Percentiles rank a stretch among this genome's conserved stretches.
phyloP scores from a whole-genome alignment of 805 yeast genomes.

The Zygotorulaspora chibaensis region DNA sequence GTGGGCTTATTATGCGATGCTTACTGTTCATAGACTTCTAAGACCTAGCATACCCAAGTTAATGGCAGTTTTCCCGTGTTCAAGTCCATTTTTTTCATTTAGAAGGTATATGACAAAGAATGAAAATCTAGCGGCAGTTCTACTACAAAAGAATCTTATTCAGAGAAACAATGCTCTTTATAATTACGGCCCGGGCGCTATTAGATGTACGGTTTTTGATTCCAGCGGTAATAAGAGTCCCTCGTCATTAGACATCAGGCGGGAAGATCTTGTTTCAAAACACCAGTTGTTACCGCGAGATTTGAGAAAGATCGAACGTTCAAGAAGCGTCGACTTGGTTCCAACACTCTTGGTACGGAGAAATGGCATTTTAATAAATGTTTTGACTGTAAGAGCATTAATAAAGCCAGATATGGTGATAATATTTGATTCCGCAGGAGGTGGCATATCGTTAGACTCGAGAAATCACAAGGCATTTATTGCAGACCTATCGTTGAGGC shows the following conservation, averaged over 20 bases:
- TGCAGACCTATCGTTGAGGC: conserved; percentile 21
- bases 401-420: conserved; percentile 69
- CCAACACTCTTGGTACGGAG: conserved; percentile 78
- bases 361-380: conserved; percentile 67
- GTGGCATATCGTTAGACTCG: conserved; percentile 26
- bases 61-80: background rate
- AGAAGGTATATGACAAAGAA: background rate
- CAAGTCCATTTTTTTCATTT: background rate
- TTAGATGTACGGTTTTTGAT: conserved; percentile 82
- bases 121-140: conserved; percentile 26
- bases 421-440: conserved; percentile 55
- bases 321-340: conserved; percentile 53
- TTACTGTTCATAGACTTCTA: no score
- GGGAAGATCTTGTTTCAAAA: conserved; percentile 63
- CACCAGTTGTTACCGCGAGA: conserved; percentile 87
- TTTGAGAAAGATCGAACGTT: conserved; percentile 79
- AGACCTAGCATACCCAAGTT: no score
- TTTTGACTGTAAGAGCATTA: conserved; percentile 76
- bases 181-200: conserved; percentile 37
- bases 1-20: no score
- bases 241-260: conserved; percentile 68
- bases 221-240: conserved; percentile 60
- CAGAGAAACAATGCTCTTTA: conserved; percentile 36
- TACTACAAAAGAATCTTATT: conserved; percentile 38
- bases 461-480: conserved; percentile 27